These are phyloP conservation scores for Akebia trifoliata DNA, from an alignment of 164 flowering plant genomes.

Conservation along the genomic window DNA sequence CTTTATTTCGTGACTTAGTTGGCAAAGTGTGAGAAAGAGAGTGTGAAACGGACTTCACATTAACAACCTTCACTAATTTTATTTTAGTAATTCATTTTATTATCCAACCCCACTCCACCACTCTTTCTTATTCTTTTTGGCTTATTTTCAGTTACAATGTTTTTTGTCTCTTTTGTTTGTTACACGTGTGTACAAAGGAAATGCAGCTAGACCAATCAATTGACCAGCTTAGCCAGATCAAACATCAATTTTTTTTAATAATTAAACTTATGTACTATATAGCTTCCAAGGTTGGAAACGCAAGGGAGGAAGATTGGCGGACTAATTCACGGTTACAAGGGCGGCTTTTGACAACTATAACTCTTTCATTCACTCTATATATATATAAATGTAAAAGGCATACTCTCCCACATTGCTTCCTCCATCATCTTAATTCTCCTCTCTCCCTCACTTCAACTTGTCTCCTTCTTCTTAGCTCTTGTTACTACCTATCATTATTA, in stretches of 20 bases:
- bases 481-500: neutral
- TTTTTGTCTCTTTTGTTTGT: neutral
- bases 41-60: conserved; percentile 35
- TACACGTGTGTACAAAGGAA: too few species aligned
- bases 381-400: conserved; percentile 10
- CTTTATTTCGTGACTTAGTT: conserved; percentile 10
- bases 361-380: conserved; percentile 16
- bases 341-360: conserved; percentile 31
- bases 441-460: neutral
- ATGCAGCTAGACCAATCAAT: too few species aligned
- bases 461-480: neutral
- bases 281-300: conserved; percentile 27
- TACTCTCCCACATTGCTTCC: conserved; percentile 20
- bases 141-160: conserved; percentile 26
- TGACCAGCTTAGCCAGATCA: conserved; percentile 4
- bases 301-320: conserved; percentile 29
- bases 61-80: conserved; percentile 13
- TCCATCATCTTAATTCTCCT: conserved; percentile 7
- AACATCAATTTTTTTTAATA: neutral
- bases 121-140: conserved; percentile 14
- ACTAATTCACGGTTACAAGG: conserved; percentile 31
- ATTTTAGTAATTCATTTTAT: neutral
- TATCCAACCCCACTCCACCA: conserved; percentile 6
- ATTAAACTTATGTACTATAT: neutral
- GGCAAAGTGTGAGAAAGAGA: conserved; percentile 54